These are phyloP conservation scores for Scheffersomyces cryptocercus DNA, from an alignment of 1,139 yeast genomes.

Conservation along the genomic window DNA sequence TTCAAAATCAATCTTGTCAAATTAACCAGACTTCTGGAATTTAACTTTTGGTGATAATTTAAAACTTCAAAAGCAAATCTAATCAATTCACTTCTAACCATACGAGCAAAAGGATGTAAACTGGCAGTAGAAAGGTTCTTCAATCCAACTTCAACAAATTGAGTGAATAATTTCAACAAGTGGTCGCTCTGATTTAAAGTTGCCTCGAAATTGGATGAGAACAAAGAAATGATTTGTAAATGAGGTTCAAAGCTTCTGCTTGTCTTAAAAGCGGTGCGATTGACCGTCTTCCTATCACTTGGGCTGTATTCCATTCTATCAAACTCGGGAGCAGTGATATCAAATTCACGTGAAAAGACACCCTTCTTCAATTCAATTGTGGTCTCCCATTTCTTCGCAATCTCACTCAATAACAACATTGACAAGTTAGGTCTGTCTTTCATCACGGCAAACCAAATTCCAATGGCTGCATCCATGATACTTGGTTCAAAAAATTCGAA, in stretches of 20 bases:
- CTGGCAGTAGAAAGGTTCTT: conserved; percentile 60
- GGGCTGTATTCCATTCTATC: conserved; percentile 89
- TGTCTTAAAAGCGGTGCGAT: conserved; percentile 50
- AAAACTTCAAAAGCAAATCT: conserved; percentile 68
- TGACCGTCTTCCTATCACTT: conserved; percentile 64
- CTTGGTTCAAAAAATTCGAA: conserved; percentile 63
- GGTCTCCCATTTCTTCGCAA: conserved; percentile 66
- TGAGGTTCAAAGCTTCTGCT: conserved; percentile 71
- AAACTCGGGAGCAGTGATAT: conserved; percentile 64
- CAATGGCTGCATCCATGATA: conserved; percentile 66
- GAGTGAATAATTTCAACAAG: conserved; percentile 66
- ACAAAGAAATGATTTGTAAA: conserved; percentile 61
- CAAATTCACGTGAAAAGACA: conserved; percentile 60
- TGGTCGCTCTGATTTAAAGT: conserved; percentile 73
- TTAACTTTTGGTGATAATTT: conserved; percentile 51
- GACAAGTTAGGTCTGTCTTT: conserved; percentile 63
- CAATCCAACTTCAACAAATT: conserved; percentile 61
- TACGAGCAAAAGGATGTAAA: conserved; percentile 78
- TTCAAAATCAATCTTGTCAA: conserved; percentile 58
- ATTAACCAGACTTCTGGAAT: conserved; percentile 44
- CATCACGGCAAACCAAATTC: conserved; percentile 80
- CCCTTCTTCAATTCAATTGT: conserved; percentile 65
- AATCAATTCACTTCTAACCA: conserved; percentile 72
- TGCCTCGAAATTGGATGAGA: conserved; percentile 83
- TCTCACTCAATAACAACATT: conserved; percentile 64